Percentiles rank a stretch among this genome's conserved stretches.
phyloP scores from a whole-genome alignment of 768 basidiomycete species.

The Suillus clintonianus region DNA sequence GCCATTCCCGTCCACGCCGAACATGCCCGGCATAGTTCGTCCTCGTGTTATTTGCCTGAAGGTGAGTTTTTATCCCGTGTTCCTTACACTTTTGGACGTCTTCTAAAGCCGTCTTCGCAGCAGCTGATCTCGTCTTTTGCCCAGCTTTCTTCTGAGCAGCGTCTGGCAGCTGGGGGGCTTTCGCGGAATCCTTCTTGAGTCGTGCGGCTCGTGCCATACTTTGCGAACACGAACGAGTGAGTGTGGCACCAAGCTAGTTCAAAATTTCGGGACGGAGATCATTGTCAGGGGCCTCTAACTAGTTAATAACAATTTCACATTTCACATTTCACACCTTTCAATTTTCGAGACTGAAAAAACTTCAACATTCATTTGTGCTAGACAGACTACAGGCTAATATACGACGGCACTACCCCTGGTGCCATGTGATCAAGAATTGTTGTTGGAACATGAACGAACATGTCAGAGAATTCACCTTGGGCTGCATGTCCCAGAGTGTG shows the following conservation, averaged over 20 bases:
- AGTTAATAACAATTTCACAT: no score
- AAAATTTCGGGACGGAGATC: no score
- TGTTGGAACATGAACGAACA: neutral
- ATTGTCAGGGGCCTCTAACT: no score
- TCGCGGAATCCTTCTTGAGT: neutral
- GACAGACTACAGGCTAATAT: no score
- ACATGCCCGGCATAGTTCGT: constrained; percentile 7
- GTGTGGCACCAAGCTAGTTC: no score
- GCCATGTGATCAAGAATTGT: neutral
- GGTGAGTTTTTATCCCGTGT: constrained; percentile 1
- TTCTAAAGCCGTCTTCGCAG: neutral
- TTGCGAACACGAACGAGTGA: neutral
- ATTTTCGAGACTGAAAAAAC: no score
- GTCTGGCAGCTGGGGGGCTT: neutral
- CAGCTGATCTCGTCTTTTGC: neutral
- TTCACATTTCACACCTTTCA: no score
- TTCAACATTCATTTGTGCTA: no score
- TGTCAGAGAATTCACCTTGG: neutral
- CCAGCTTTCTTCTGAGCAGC: neutral
- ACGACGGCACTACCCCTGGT: neutral
- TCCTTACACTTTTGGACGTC: neutral
- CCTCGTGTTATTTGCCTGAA: constrained; percentile 2
- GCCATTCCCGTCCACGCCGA: constrained; percentile 1
- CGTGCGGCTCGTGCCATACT: neutral
- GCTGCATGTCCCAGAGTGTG: neutral